phyloP scores from a whole-genome alignment of 73 alveolate species.

The Symbiodinium pilosum region DNA sequence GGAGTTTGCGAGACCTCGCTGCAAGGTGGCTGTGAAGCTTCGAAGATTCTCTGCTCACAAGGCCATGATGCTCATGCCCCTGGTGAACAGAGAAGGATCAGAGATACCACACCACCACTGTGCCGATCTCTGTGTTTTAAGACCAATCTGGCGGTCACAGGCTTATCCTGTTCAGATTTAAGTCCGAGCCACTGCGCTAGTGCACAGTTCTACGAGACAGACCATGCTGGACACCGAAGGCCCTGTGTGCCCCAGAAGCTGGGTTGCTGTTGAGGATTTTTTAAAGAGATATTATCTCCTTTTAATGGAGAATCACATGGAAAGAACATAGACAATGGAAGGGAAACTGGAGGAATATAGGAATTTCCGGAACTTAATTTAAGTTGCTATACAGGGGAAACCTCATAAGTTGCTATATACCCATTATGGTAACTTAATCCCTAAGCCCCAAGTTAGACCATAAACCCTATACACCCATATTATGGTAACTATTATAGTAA shows the following conservation, averaged over 20 bases:
- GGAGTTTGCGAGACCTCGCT: neutral
- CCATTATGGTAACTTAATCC: too few relatives aligned
- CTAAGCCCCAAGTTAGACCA: too few relatives aligned
- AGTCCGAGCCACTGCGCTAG: slow-evolving; percentile 37
- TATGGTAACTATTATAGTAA: too few relatives aligned
- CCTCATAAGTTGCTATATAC: too few relatives aligned
- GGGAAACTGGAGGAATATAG: too few relatives aligned
- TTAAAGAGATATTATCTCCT: too few relatives aligned
- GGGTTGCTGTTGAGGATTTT: too few relatives aligned
- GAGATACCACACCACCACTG: neutral
- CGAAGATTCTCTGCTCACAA: neutral
- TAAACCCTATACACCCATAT: too few relatives aligned
- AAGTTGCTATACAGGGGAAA: too few relatives aligned
- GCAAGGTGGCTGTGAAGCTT: neutral
- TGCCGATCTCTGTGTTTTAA: slow-evolving; percentile 63
- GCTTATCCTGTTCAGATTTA: slow-evolving; percentile 8
- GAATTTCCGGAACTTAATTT: too few relatives aligned
- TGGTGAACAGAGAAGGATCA: neutral
- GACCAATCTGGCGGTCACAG: slow-evolving; percentile 37
- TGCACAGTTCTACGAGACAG: slow-evolving; percentile 59
- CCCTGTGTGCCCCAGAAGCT: slow-evolving; percentile 10
- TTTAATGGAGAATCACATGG: too few relatives aligned
- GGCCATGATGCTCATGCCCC: neutral
- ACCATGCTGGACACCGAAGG: slow-evolving; percentile 42
- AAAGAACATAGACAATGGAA: too few relatives aligned